Evolutionary conservation across 768 basidiomycete genomes (phyloP).

Genomic region (Obba rivulosa): DNA sequence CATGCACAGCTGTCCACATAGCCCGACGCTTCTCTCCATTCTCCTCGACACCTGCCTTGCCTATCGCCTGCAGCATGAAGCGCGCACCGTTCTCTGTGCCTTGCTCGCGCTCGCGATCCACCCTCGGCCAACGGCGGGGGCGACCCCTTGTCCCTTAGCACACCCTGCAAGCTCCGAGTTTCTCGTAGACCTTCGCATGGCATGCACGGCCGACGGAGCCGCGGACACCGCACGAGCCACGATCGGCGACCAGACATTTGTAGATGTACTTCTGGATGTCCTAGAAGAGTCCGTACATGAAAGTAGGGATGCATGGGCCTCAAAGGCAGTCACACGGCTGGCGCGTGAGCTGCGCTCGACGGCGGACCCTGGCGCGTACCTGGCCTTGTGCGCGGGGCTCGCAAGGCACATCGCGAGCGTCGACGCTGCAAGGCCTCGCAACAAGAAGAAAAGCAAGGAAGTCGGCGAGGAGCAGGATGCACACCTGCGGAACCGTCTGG

Average conservation of each 20-base stretch:
- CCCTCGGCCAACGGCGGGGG: conserved; percentile 16
- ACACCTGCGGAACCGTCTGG: conserved; percentile 9
- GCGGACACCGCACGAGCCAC: conserved; percentile 4
- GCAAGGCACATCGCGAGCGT: conserved; percentile 4
- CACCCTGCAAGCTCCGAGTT: conserved; percentile 44
- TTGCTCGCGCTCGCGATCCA: conserved; percentile 37
- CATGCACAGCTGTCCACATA: conserved; percentile 37
- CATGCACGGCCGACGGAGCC: conserved; percentile 37
- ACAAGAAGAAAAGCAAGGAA: not conserved
- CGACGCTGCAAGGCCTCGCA: not conserved
- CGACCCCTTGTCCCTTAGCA: conserved; percentile 22
- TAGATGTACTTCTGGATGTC: conserved; percentile 25
- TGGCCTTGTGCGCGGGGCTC: conserved; percentile 26
- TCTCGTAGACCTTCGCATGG: conserved; percentile 38
- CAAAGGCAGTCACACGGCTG: conserved; percentile 35
- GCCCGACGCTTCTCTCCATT: conserved; percentile 42
- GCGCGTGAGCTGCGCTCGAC: conserved; percentile 24
- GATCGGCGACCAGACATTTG: conserved; percentile 27
- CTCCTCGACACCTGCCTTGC: conserved; percentile 48
- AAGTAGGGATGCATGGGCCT: conserved; percentile 33
- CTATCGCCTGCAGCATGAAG: conserved; percentile 38
- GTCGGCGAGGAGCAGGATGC: not conserved
- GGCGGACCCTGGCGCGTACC: conserved; percentile 29
- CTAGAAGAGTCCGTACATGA: conserved; percentile 17
- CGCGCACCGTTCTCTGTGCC: conserved; percentile 35